Base-by-base conservation (phyloP, 768 basidiomycete species). In the Lanmaoa pseudosensibilis region DNA sequence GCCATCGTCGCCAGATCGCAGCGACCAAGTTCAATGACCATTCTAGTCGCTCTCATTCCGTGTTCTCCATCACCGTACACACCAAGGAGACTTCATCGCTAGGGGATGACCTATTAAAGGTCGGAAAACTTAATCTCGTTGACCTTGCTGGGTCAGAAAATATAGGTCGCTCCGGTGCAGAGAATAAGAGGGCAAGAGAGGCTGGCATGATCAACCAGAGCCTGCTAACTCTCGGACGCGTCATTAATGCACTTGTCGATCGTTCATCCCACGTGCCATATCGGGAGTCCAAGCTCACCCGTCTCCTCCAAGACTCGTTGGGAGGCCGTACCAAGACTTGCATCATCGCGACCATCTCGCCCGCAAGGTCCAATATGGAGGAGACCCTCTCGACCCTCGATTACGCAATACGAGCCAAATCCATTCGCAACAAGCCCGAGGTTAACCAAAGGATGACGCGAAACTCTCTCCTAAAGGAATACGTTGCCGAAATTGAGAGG, bases 151-250 rank as follows among this genome's bases (percentile, higher is more conserved):
- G 97, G 8, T 95, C 94, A 2, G 97, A 99, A 74, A 98, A 97
- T 64, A 95, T 99, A 66, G 95, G 94, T 11, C 80, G 96, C 23
- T 93, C 90, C 0, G 97, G 97, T 18, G 97, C 97, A 3, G 93
- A 94, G 69, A 92, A 97, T 65, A 94, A 92, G 70, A 78, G 95
- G 55, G 97, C 97, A 13, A 81, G 93, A 61, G 97, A 99, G 69
- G 97, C 97, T 2, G 97, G 97, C 12, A 97, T 95, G 90, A 98
- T 99, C 71, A 99, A 98, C 66, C 93, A 97, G 74, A 95, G 92
- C 66, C 77, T 99, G 47, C 78, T 99, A 2, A 98, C 97, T n/a
- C 84, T 99, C 15, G 97, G 97, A 0, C 79, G 97, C 33, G 97
- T 98, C 37, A 98, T 99, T 64, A 97, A 95, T 60, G 92, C 92